phyloP scores from a whole-genome alignment of 176 grass and related monocot species.

The Paspalum notatum region DNA sequence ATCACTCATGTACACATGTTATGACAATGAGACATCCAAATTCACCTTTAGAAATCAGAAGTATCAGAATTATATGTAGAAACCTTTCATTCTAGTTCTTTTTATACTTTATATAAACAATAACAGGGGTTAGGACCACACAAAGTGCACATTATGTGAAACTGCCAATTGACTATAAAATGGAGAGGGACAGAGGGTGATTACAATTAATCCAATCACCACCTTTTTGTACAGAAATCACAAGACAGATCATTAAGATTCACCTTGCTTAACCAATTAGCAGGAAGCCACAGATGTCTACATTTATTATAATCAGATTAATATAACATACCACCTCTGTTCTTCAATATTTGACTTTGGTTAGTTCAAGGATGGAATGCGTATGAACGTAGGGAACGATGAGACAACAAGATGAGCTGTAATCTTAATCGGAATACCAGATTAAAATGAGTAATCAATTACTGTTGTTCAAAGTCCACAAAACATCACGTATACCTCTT shows the following conservation, averaged over 20 bases:
- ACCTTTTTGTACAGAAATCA: background rate
- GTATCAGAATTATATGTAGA: background rate
- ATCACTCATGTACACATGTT: background rate
- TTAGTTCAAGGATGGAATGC: too few species aligned
- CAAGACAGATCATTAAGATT: slow-evolving; percentile 16
- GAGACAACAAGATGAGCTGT: background rate
- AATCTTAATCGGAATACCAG: background rate
- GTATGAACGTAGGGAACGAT: background rate
- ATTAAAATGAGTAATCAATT: background rate
- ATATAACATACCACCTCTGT: background rate
- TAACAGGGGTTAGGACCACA: background rate
- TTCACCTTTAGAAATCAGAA: background rate
- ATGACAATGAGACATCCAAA: slow-evolving; percentile 25
- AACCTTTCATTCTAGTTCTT: background rate
- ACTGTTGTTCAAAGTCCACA: background rate
- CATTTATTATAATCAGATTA: background rate
- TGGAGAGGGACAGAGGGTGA: background rate
- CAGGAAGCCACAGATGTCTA: slow-evolving; percentile 6
- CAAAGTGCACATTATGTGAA: slow-evolving; percentile 22
- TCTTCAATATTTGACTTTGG: too few species aligned
- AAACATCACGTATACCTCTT: background rate
- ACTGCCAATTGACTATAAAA: slow-evolving; percentile 32
- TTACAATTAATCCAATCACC: background rate
- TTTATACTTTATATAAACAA: background rate
- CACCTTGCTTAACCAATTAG: background rate